phyloP scores from a whole-genome alignment of 805 yeast species.

The Candida koratica region DNA sequence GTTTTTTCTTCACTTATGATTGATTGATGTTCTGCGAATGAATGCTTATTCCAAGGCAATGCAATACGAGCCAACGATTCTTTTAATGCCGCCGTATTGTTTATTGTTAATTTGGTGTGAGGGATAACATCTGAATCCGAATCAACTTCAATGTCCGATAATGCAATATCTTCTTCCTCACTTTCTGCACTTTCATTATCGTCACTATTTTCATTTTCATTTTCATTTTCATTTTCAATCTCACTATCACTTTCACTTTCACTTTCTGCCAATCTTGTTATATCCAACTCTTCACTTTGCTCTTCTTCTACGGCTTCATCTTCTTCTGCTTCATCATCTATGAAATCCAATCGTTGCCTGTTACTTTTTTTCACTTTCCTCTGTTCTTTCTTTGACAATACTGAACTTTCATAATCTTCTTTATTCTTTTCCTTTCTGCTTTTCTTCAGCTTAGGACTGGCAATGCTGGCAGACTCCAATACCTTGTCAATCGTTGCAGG shows the following conservation, averaged over 20 bases:
- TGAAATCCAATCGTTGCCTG: slow-evolving; percentile 23
- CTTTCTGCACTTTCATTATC: slow-evolving; percentile 52
- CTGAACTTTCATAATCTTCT: slow-evolving; percentile 43
- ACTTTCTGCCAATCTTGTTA: slow-evolving; percentile 51
- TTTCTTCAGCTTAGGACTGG: slow-evolving; percentile 7
- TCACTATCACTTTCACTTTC: slow-evolving; percentile 41
- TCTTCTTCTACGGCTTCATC: slow-evolving; percentile 29
- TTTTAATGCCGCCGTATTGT: slow-evolving; percentile 79
- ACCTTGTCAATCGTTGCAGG: slow-evolving; percentile 13
- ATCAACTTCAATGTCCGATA: slow-evolving; percentile 88
- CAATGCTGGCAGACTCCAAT: slow-evolving; percentile 2
- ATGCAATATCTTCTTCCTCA: slow-evolving; percentile 64
- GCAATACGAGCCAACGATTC: slow-evolving; percentile 65
- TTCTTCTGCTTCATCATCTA: slow-evolving; percentile 37
- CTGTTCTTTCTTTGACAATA: slow-evolving; percentile 60
- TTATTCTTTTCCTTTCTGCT: slow-evolving; percentile 11
- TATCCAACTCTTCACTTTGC: slow-evolving; percentile 36
- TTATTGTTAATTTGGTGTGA: slow-evolving; percentile 80
- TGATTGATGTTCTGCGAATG: slow-evolving; percentile 83
- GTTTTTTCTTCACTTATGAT: slow-evolving; percentile 57
- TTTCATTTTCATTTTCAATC: slow-evolving; percentile 44
- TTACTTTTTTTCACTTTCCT: slow-evolving; percentile 53
- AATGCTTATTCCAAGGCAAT: slow-evolving; percentile 59
- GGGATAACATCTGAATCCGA: slow-evolving; percentile 95
- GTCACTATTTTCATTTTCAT: slow-evolving; percentile 51